phyloP scores from a whole-genome alignment of 2,329 filamentous ascomycete species.

The Plectosphaerella sp. region DNA sequence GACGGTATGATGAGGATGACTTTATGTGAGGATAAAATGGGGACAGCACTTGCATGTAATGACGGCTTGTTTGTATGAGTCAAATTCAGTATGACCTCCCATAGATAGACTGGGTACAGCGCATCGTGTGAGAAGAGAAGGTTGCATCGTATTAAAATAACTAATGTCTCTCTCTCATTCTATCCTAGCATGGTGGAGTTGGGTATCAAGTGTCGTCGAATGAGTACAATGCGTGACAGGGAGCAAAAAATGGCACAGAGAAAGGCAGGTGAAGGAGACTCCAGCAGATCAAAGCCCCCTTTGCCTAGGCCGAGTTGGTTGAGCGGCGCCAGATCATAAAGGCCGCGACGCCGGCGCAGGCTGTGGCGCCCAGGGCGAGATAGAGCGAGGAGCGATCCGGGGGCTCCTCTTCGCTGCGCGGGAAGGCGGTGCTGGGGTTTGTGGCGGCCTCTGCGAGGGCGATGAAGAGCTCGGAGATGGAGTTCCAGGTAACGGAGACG shows the following conservation, averaged over 20 bases:
- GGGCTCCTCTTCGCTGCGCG: constrained; percentile 81
- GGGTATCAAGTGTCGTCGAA: constrained; percentile 9
- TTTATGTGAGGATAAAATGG: constrained; percentile 33
- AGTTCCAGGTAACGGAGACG: constrained; percentile 91
- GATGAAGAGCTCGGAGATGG: constrained; percentile 91
- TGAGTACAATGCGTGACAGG: neutral
- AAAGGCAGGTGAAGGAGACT: neutral
- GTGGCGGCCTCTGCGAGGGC: constrained; percentile 87
- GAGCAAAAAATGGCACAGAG: constrained; percentile 2
- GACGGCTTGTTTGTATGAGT: too few species aligned
- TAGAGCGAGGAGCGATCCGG: constrained; percentile 83
- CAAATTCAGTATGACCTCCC: too few species aligned
- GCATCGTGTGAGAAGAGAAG: too few species aligned
- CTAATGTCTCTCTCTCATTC: too few species aligned
- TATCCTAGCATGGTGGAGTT: constrained; percentile 5
- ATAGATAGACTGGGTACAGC: too few species aligned
- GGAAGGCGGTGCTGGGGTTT: constrained; percentile 82
- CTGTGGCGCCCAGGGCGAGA: constrained; percentile 72
- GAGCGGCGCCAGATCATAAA: constrained; percentile 62
- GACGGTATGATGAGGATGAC: constrained; percentile 34
- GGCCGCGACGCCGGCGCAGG: constrained; percentile 58
- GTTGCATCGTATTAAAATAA: neutral
- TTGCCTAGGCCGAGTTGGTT: constrained; percentile 36
- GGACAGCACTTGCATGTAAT: neutral
- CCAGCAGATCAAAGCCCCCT: too few species aligned